A percentile compares a stretch with the other conserved stretches of the same genome.
These are phyloP conservation scores for Ogataea hybrid DNA, from an alignment of 1,139 yeast genomes.

Conservation along the genomic window DNA sequence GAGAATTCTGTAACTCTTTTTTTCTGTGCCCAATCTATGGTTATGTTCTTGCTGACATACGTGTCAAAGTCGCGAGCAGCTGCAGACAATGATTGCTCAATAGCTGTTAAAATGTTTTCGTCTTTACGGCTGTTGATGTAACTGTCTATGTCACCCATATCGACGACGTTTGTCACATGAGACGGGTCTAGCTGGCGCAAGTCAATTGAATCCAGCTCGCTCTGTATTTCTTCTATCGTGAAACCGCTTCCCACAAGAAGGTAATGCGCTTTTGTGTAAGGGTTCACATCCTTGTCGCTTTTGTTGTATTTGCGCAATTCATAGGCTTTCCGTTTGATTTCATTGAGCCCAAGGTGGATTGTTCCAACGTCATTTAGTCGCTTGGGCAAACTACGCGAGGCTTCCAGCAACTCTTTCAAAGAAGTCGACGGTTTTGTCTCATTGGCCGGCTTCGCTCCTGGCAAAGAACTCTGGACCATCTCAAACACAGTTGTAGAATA, in stretches of 20 bases:
- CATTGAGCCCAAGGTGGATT: constrained; percentile 72
- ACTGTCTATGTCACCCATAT: constrained; percentile 44
- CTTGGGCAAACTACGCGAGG: constrained; percentile 69
- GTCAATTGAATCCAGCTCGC: constrained; percentile 47
- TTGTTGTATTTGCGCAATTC: constrained; percentile 50
- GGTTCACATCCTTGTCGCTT: constrained; percentile 31
- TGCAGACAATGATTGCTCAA: constrained; percentile 71
- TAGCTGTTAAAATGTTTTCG: constrained; percentile 77
- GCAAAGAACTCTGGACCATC: constrained; percentile 6
- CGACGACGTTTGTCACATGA: constrained; percentile 19
- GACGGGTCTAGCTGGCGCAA: constrained; percentile 14
- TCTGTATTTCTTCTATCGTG: constrained; percentile 82
- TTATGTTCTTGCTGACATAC: constrained; percentile 68
- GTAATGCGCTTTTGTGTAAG: constrained; percentile 86
- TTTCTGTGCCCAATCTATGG: constrained; percentile 81
- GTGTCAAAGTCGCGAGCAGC: constrained; percentile 84
- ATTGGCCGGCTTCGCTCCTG: constrained; percentile 4
- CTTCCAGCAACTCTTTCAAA: constrained; percentile 65
- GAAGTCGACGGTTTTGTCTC: constrained; percentile 12
- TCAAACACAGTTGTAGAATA: constrained; percentile 4
- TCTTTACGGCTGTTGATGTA: constrained; percentile 71
- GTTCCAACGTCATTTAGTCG: constrained; percentile 64
- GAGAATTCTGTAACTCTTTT: constrained; percentile 65
- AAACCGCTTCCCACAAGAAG: constrained; percentile 87
- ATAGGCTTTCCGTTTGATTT: constrained; percentile 69